Conservation (phyloP, 345 rosid genomes). For the sweet orange (Citrus sinensis) region DNA sequence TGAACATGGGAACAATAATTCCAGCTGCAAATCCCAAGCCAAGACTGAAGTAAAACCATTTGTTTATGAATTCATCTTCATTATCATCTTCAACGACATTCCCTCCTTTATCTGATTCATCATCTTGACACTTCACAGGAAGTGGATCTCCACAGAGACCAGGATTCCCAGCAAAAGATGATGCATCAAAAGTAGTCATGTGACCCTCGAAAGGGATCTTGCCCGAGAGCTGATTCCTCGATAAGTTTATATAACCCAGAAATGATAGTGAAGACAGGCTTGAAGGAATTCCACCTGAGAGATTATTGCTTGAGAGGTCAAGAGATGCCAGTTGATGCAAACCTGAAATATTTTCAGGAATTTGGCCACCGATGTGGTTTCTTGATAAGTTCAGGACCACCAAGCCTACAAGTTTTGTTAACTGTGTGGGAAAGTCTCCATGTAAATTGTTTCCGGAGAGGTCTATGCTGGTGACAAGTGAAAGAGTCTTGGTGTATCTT, state of each 20-base stretch:
- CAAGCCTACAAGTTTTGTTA: constrained; percentile 33
- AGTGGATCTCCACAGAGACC: constrained; percentile 45
- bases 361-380: constrained; percentile 27
- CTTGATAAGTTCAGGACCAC: constrained; percentile 37
- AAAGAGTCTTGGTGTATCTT: constrained; percentile 40
- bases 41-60: constrained; percentile 43
- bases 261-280: constrained; percentile 35
- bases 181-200: constrained; percentile 28
- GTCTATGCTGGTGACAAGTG: constrained; percentile 44
- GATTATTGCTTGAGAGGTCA: constrained; percentile 44
- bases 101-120: constrained; percentile 12
- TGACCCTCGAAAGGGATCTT: constrained; percentile 34
- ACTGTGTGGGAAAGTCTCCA: constrained; percentile 35
- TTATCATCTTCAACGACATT: not conserved
- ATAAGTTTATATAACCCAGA: constrained; percentile 34
- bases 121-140: constrained; percentile 14
- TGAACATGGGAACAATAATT: constrained; percentile 21
- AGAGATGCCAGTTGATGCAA: constrained; percentile 39
- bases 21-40: constrained; percentile 51
- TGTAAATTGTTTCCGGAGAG: constrained; percentile 32
- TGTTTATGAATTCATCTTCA: constrained; percentile 22
- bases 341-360: constrained; percentile 33
- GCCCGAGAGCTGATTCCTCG: constrained; percentile 33
- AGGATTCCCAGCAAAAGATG: constrained; percentile 34
- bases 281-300: constrained; percentile 41